Conservation (phyloP, 1,284 basidiomycete genomes). For the Chalciporus sp. region DNA sequence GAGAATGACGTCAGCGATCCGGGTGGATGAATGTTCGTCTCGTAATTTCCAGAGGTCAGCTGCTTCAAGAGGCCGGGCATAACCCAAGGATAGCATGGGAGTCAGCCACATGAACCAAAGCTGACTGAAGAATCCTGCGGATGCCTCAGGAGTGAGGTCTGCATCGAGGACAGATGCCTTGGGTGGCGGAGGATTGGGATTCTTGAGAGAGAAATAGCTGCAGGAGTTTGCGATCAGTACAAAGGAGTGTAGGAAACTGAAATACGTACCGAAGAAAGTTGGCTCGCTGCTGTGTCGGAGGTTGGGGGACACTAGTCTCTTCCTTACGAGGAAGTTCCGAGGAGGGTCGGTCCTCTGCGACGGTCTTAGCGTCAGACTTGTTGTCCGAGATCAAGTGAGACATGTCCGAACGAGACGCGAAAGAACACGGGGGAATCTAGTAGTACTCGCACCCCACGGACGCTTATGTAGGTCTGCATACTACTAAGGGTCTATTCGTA, state of each 20-base stretch:
- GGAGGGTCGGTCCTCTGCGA: background rate
- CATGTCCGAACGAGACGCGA: slow-evolving; percentile 5
- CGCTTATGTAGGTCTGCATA: background rate
- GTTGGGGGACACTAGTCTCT: background rate
- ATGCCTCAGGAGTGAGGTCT: slow-evolving; percentile 47
- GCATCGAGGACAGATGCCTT: slow-evolving; percentile 49
- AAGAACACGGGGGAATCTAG: background rate
- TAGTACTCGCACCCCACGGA: background rate
- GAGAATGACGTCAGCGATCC: slow-evolving; percentile 65
- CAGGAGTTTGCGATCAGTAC: slow-evolving; percentile 1
- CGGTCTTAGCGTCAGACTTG: background rate
- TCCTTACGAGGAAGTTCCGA: background rate
- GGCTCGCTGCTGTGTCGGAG: background rate
- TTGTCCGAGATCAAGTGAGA: slow-evolving; percentile 5
- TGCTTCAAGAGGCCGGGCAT: slow-evolving; percentile 78
- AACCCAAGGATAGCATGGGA: slow-evolving; percentile 65
- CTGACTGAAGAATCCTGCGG: slow-evolving; percentile 43
- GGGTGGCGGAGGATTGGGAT: slow-evolving; percentile 40
- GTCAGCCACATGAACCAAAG: slow-evolving; percentile 73
- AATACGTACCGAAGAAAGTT: slow-evolving; percentile 9
- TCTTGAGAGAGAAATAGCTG: slow-evolving; percentile 20
- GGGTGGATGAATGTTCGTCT: slow-evolving; percentile 55
- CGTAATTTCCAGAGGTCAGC: slow-evolving; percentile 86
- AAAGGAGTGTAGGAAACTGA: background rate
- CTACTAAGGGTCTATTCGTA: too few species aligned